These are phyloP conservation scores for Moricandia arvensis DNA, from an alignment of 345 rosid genomes.

Conservation along the genomic window DNA sequence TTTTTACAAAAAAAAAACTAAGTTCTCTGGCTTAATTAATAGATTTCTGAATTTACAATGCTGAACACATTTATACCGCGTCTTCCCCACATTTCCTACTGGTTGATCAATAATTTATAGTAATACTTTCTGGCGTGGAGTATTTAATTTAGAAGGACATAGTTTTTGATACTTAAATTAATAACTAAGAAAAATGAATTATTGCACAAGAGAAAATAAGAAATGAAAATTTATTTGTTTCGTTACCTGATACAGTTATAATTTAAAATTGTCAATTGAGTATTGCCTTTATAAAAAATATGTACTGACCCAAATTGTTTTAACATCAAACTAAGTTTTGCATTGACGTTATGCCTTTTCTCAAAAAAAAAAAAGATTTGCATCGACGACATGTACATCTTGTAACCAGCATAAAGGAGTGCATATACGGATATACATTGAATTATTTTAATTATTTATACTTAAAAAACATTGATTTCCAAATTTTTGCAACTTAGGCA, in stretches of 20 bases:
- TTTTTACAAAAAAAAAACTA: neutral
- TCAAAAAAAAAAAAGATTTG: too few relatives aligned
- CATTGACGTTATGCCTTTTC: neutral
- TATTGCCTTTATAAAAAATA: neutral
- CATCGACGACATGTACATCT: neutral
- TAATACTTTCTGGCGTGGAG: neutral
- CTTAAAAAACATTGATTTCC: neutral
- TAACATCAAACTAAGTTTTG: neutral
- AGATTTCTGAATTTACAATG: neutral
- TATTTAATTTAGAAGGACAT: neutral
- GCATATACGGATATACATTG: neutral
- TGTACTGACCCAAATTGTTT: neutral
- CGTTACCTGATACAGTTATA: neutral
- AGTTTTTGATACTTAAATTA: neutral
- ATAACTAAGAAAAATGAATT: neutral
- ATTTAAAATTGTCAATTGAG: neutral
- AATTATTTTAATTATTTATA: neutral
- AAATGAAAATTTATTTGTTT: neutral
- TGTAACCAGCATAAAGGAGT: neutral
- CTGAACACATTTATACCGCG: neutral
- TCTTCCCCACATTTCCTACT: neutral
- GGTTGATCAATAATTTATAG: neutral
- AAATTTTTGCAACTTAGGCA: constrained; percentile 19
- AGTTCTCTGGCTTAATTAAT: neutral
- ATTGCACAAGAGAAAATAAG: neutral